Conservation (phyloP, 1,284 basidiomycete genomes). For the Cutaneotrichosporon sp. region DNA sequence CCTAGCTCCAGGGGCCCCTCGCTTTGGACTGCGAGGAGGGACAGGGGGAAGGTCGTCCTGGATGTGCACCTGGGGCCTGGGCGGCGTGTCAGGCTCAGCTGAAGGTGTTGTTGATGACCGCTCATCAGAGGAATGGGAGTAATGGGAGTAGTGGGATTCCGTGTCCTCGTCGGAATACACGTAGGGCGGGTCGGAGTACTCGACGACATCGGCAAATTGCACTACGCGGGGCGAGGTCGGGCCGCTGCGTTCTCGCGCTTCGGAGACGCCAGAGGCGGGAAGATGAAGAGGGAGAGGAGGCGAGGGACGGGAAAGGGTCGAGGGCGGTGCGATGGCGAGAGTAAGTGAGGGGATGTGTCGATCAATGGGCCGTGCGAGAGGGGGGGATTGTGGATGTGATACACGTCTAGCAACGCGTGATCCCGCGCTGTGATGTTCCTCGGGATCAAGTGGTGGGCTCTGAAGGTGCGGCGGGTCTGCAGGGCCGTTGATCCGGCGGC, state of each 20-base stretch:
- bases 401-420: background rate
- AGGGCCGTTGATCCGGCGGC: background rate
- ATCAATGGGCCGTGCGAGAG: slow-evolving; percentile 1
- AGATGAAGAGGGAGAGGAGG: background rate
- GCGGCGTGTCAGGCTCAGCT: slow-evolving; percentile 1
- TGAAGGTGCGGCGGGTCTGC: background rate
- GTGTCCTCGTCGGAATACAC: slow-evolving; percentile 5
- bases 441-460: background rate
- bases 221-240: slow-evolving; percentile 7
- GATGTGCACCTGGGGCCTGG: background rate
- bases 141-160: background rate
- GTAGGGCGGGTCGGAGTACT: background rate
- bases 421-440: background rate
- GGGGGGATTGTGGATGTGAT: background rate
- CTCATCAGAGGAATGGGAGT: background rate
- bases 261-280: no score
- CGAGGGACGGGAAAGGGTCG: background rate
- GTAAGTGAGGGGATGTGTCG: background rate
- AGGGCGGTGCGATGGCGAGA: slow-evolving; percentile 1
- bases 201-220: background rate
- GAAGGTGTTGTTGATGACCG: background rate
- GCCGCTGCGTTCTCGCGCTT: background rate
- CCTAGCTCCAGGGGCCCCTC: background rate
- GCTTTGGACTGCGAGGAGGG: slow-evolving; percentile 1
- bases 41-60: background rate